These are phyloP conservation scores for Candida krabiensis DNA, from an alignment of 805 yeast genomes.

Conservation along the genomic window DNA sequence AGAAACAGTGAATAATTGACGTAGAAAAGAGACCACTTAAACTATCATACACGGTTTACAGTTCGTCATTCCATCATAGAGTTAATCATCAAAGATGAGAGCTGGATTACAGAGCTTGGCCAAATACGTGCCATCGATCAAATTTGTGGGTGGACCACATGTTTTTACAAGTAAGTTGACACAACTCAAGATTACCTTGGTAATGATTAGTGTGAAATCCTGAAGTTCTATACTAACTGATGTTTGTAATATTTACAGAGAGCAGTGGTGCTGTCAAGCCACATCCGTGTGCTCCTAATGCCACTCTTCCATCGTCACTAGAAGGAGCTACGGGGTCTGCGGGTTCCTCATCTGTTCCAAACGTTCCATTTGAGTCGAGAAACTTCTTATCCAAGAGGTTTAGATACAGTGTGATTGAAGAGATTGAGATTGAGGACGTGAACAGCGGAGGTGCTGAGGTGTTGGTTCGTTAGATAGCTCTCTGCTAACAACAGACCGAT, in stretches of 20 bases:
- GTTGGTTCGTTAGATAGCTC: constrained; percentile 34
- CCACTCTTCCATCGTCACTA: constrained; percentile 26
- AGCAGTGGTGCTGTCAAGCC: constrained; percentile 19
- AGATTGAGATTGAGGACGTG: constrained; percentile 71
- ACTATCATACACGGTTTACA: too few relatives aligned
- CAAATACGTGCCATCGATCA: constrained; percentile 68
- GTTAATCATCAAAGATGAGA: constrained; percentile 36
- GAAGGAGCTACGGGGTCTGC: constrained; percentile 6
- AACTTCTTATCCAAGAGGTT: constrained; percentile 71
- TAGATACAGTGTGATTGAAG: constrained; percentile 63
- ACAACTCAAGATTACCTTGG: too few relatives aligned
- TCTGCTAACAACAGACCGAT: too few relatives aligned
- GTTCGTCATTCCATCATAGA: too few relatives aligned
- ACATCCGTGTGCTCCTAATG: constrained; percentile 42
- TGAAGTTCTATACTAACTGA: too few relatives aligned
- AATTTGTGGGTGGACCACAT: constrained; percentile 84
- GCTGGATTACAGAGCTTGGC: constrained; percentile 29
- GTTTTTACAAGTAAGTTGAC: constrained; percentile 43
- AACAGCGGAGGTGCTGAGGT: constrained; percentile 81
- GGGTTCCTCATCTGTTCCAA: constrained; percentile 9
- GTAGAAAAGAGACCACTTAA: too few relatives aligned
- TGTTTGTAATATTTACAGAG: too few relatives aligned
- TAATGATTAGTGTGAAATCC: too few relatives aligned
- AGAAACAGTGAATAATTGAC: too few relatives aligned
- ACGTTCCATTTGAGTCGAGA: constrained; percentile 46